Evolutionary conservation across 2,329 filamentous ascomycete genomes (phyloP), one percentile per base, ranked within the genome.

Genomic region (Dactylellina leptospora): DNA sequence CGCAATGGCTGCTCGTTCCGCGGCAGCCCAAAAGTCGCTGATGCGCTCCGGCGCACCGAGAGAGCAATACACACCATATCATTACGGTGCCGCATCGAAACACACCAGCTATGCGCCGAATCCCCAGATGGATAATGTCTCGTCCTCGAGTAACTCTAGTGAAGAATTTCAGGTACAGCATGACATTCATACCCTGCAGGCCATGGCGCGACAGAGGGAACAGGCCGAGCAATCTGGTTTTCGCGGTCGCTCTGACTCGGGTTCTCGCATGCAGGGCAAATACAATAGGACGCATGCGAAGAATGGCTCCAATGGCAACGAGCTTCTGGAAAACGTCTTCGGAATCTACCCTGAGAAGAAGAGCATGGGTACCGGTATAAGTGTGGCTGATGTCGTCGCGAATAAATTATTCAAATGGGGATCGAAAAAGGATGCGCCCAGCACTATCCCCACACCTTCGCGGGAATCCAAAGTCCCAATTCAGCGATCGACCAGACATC

Each of bases 321-420:
- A 73, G 20, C 47, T 73, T 23, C 50, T 73, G 13, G 69, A 73
- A 18, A 62, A 68, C 22, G 69, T 73, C 13, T 73, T 73, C 53
- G 69, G 69, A 8, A 73, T 73, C 28, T 73, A 73, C 28, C 69
- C 69, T 18, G 69, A 73, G 48, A 68, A 73, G 61, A 66, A 68
- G 16, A 73, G 62, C 47, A 73, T 73, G 69, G 69, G 69, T 23
- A 66, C 47, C 10, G 69, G 69, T 18, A 61, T 73, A 30, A 73
- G 69, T 23, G 61, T 73, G 1, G 69, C 69, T 4, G 69, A 73
- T n/a, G 69, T 73, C 16, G 59, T 73, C 9, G 69, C 69, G 3
- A 73, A 40, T 44, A 73, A 73, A 27, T 25, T 73, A 9, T 73
- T 73, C 69, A 73, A 73, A 58, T 73, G 69, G 69, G 69, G 69